Base-by-base conservation (phyloP, 805 yeast species). In the Suhomyces sp. region DNA sequence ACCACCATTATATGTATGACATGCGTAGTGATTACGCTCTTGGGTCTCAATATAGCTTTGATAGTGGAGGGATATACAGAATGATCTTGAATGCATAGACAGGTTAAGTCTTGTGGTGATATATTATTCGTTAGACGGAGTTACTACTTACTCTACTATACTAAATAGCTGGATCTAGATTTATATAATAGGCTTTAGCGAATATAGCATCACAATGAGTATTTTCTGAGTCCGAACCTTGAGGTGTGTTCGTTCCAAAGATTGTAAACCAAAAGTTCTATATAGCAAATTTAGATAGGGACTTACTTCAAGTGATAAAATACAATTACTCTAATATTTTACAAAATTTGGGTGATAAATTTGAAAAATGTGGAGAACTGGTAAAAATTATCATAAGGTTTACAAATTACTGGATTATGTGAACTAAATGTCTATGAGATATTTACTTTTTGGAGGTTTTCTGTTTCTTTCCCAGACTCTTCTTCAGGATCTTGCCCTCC, bases 1-100 rank as follows among this genome's bases (percentile, higher is more conserved):
- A 48, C 70, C 26, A 68, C 78, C 10, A 64, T 67, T 42, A 53
- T 65, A 7, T 69, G 71, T 48, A 62, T 77, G 51, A 61, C 69
- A 2, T 57, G 66, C 0, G 68, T 74, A 10, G 69, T 76, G 12
- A 46, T 72, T n/a, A 63, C 70, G 5, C 60, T 77, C 46, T 60
- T 74, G 36, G 73, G 65, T 1, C 65, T 76, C 22, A 73, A 70
- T 54, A 51, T 77, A 33, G 46, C 49, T 26, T 54, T 57, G 50
- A 56, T 56, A 17, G 54, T 57, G 19, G 56, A 55, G 46, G 57
- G 60, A 7, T 55, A 57, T 41, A 42, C 51, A 10, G 27, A 22
- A 36, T 50, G 19, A 4, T 38, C n/a, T 9, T 38, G 15, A 38
- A 9, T 2, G 42, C 24, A 24, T 2, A 29, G 33, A 29, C n/a